Base-by-base conservation (phyloP, 257 asterid species). In the Salvia hispanica region DNA sequence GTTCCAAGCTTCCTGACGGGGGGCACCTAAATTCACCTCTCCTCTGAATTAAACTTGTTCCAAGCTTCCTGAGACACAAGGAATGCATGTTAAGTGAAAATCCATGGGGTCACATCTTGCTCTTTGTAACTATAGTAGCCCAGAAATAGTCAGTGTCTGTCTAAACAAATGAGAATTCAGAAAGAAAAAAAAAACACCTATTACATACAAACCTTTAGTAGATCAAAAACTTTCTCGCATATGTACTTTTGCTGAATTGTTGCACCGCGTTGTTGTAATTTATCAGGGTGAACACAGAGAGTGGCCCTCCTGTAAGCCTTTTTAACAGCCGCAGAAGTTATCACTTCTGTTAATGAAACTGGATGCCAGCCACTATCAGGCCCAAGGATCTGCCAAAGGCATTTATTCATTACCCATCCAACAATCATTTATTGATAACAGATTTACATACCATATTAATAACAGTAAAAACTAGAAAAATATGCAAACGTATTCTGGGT, bases 241-340 rank as follows among this genome's bases (percentile, higher is more conserved):
- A 82, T 79, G 79, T 86, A 93, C 81, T 93, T 93, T 70, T 90
- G 97, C 61, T 90, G 99, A 77, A 88, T 69, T 43, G 92, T 84
- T 37, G 99, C 99, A 56, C 97, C 97, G 43, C 96, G 90, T 42
- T 93, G 99, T 63, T 93, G 99, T 82, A 93, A 81, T 84, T 93
- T 93, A 80, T 93, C 97, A 2, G 99, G 99, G 74, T 90, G 97
- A 66, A 90, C 97, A 67, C 92, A 90, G 10, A 93, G 95, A 53
- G 97, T 86, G 46, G 99, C 99, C 83, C 83, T 90, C 82, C 96
- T 84, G 82, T 90, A 93, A 69, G 94, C 90, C 67, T 74, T 90
- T 77, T 88, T 93, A 66, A 90, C 97, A 14, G 96, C 95, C 15
- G 87, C 95, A 37, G 95, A 72, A 52, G 96, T 88, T 74, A 90